A percentile compares a stretch with the other conserved stretches of the same genome.
Evolutionary conservation across 768 basidiomycete species (phyloP).

Genomic region (Macrolepiota albuminosa): DNA sequence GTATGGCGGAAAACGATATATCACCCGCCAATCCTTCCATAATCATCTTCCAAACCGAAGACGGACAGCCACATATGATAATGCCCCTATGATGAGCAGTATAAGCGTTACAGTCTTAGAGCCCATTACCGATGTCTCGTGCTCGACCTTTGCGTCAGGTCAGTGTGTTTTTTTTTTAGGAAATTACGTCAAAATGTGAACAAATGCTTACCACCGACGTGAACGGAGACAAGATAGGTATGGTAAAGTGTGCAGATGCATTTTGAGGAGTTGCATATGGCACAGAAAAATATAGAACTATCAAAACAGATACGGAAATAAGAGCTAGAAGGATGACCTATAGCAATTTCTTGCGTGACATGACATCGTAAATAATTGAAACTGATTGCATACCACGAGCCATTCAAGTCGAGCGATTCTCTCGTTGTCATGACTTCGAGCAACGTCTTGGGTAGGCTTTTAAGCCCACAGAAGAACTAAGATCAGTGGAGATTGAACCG

Average conservation of each 20-base stretch:
- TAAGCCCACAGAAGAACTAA: slow-evolving; percentile 14
- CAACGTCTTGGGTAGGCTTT: slow-evolving; percentile 34
- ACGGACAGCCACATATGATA: slow-evolving; percentile 39
- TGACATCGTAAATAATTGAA: background rate
- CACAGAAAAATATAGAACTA: slow-evolving; percentile 30
- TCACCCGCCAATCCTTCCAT: no score
- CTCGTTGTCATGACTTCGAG: slow-evolving; percentile 39
- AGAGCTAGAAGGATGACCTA: slow-evolving; percentile 30
- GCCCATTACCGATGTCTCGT: slow-evolving; percentile 64
- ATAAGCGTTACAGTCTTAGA: slow-evolving; percentile 38
- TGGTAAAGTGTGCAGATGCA: slow-evolving; percentile 61
- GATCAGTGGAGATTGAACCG: background rate
- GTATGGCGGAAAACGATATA: background rate
- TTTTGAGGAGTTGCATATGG: slow-evolving; percentile 23
- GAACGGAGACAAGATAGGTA: slow-evolving; percentile 75
- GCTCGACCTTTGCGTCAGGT: slow-evolving; percentile 50
- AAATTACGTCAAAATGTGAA: background rate
- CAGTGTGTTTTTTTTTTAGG: background rate
- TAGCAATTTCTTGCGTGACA: background rate
- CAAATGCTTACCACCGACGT: slow-evolving; percentile 57
- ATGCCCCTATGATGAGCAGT: slow-evolving; percentile 33
- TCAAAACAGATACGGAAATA: slow-evolving; percentile 29
- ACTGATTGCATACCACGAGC: slow-evolving; percentile 40
- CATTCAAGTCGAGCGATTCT: slow-evolving; percentile 47
- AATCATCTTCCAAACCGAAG: slow-evolving; percentile 26